Conservation (phyloP, 1,284 basidiomycete species). For the Boletus smithii region DNA sequence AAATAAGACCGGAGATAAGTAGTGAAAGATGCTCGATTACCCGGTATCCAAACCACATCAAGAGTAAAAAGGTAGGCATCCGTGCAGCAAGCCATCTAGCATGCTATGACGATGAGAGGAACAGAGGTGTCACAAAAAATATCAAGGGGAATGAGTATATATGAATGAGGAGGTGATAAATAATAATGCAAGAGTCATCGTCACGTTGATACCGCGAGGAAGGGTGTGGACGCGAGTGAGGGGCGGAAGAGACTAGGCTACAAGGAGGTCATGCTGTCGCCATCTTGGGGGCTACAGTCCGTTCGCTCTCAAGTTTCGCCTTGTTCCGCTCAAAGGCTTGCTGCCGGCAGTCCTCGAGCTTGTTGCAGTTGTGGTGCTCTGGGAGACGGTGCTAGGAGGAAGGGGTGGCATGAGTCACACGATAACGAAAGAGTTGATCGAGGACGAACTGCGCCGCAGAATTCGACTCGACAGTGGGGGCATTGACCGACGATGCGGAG, state of each 20-base stretch:
- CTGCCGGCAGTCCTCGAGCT: conserved; percentile 76
- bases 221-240: not conserved
- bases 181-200: conserved; percentile 27
- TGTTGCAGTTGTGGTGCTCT: conserved; percentile 76
- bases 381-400: conserved; percentile 72
- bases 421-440: conserved; percentile 2
- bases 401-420: conserved; percentile 15
- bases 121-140: conserved; percentile 14
- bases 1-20: not conserved
- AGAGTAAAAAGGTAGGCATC: conserved; percentile 6
- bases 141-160: conserved; percentile 17
- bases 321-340: conserved; percentile 85
- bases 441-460: conserved; percentile 70
- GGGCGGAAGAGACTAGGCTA: not conserved
- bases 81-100: conserved; percentile 21
- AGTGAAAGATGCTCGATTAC: conserved; percentile 19
- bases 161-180: conserved; percentile 27
- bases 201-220: conserved; percentile 24
- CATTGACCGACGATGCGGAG: conserved; percentile 81
- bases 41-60: conserved; percentile 17
- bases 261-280: conserved; percentile 56
- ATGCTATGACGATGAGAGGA: conserved; percentile 9
- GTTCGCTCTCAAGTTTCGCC: conserved; percentile 79
- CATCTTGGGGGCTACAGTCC: conserved; percentile 83
- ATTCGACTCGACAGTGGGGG: conserved; percentile 70